Conservation (phyloP, 2,329 filamentous ascomycete genomes). For the Trichoderma sp. region DNA sequence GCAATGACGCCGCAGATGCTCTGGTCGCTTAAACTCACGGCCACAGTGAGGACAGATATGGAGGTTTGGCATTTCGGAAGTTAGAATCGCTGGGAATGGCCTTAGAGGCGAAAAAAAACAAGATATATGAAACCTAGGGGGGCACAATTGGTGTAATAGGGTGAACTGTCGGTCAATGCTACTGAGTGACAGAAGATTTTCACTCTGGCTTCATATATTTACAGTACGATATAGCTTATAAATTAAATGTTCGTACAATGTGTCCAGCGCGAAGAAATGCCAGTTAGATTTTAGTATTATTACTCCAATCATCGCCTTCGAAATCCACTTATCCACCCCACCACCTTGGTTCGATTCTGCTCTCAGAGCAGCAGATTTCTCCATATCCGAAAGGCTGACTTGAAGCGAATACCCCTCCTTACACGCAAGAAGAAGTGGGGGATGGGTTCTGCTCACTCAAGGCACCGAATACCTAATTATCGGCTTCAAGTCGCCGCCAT, state of each 20-base stretch:
- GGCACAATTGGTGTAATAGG: background rate
- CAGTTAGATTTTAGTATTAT: background rate
- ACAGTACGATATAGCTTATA: background rate
- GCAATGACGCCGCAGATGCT: background rate
- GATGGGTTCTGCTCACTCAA: too few relatives aligned
- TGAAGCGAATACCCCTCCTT: too few relatives aligned
- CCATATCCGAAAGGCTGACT: too few relatives aligned
- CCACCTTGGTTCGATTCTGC: background rate
- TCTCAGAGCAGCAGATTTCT: too few relatives aligned
- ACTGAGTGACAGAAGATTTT: background rate
- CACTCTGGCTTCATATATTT: background rate
- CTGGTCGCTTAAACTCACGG: background rate
- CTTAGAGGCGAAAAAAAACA: background rate
- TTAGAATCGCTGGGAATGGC: background rate
- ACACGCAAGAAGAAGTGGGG: too few relatives aligned
- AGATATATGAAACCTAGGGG: background rate
- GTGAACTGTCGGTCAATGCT: background rate
- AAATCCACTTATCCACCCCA: background rate
- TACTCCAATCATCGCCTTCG: background rate
- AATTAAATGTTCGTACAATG: background rate
- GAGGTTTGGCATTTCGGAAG: background rate
- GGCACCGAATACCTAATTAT: too few relatives aligned
- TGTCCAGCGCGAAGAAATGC: too few relatives aligned
- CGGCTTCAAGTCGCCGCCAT: too few relatives aligned
- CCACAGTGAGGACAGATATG: background rate